phyloP scores from a whole-genome alignment of 78 protist genomes.

The Dictyostelium capitatum region DNA sequence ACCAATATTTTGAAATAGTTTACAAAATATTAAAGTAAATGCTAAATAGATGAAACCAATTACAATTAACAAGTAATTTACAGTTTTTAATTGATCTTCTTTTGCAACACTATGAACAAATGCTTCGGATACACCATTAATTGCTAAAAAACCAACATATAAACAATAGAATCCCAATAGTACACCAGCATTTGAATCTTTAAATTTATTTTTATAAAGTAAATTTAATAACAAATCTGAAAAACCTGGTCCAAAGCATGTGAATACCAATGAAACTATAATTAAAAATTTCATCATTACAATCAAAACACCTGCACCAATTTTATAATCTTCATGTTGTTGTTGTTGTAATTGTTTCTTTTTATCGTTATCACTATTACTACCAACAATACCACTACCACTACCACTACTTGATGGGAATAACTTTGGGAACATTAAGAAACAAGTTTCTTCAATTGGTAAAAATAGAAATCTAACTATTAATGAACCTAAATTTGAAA shows the following conservation, averaged over 20 bases:
- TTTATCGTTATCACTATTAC: background rate
- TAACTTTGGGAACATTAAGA: conserved; percentile 76
- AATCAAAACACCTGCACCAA: conserved; percentile 8
- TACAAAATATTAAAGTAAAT: conserved; percentile 11
- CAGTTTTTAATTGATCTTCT: conserved; percentile 36
- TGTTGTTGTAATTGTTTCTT: too few relatives aligned
- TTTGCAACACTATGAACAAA: conserved; percentile 66
- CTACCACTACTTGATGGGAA: background rate
- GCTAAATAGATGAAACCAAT: conserved; percentile 40
- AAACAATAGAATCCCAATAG: conserved; percentile 65
- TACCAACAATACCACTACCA: background rate
- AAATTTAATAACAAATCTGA: conserved; percentile 45
- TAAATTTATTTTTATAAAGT: conserved; percentile 34
- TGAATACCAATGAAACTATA: conserved; percentile 31
- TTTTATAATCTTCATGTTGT: background rate
- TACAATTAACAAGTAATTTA: conserved; percentile 26
- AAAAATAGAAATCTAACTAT: conserved; percentile 60
- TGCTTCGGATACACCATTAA: conserved; percentile 73
- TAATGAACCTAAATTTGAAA: conserved; percentile 61
- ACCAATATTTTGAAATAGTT: conserved; percentile 32
- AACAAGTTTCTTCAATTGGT: conserved; percentile 77
- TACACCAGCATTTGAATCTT: conserved; percentile 21
- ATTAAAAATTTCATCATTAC: conserved; percentile 49
- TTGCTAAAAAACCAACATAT: conserved; percentile 59
- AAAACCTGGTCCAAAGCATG: conserved; percentile 46